Evolutionary conservation across 345 rosid species (phyloP), one percentile per base, ranked within the genome.

Genomic region (Abelmoschus esculentus): DNA sequence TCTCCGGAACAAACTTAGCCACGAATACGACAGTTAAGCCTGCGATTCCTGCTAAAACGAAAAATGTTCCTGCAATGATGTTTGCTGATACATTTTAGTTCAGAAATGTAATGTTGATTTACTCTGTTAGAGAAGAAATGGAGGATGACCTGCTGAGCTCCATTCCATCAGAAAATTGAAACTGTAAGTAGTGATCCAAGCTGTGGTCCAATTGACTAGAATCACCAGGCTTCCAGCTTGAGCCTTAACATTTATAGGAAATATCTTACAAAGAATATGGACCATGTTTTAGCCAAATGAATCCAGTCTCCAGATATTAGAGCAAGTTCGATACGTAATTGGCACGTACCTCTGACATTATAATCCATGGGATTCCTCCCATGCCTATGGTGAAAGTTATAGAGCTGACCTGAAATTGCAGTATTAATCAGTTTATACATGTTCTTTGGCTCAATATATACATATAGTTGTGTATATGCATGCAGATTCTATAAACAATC

Each of bases 1-100:
- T 89, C 80, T 89, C 91, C 3, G 89, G 86, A 4, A 84, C 86
- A 59, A 82, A 12, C 70, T 70, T 75, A 31, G 79, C 75, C 0
- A 81, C 70, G 57, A 86, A 88, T 19, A 76, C 1, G n/a, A 84
- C 57, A 9, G 84, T 58, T 38, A 55, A 19, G 5, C 69, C 81
- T 34, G 76, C 75, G 1, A 79, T 29, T 52, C 42, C 73, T 2
- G 79, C 77, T 28, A 78, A 85, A 12, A 84, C 15, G 73, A 79
- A 81, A 71, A 83, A 79, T 72, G 85, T 79, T 61, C 86, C 86
- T 84, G 58, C 61, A 76, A 29, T 34, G 6, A 7, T 13, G 15
- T 26, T 53, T 31, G 54, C 36, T 22, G 52, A 38, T 17, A 54
- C 10, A 40, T 34, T 26, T 62, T 10, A 28, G 66, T 47, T 57